phyloP scores from a whole-genome alignment of 2,329 filamentous ascomycete genomes.

The Penicillium sp. region DNA sequence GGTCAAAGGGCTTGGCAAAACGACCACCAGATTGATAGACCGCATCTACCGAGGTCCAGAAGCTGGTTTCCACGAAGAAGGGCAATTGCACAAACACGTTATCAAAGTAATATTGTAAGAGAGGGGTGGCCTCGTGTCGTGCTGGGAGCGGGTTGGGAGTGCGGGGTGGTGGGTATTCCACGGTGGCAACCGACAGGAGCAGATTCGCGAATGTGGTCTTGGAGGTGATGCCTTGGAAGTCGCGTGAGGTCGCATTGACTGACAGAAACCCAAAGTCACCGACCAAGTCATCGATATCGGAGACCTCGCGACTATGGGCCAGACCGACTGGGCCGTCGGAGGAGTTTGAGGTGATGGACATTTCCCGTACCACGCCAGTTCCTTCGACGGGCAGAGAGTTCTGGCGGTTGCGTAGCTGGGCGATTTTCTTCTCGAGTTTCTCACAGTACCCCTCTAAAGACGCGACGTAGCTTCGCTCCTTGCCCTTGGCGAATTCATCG shows the following conservation, averaged over 20 bases:
- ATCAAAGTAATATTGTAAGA: slow-evolving; percentile 81
- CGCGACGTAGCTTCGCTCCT: slow-evolving; percentile 94
- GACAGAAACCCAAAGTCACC: slow-evolving; percentile 94
- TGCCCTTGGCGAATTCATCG: slow-evolving; percentile 92
- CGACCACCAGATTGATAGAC: slow-evolving; percentile 72
- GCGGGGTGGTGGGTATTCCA: slow-evolving; percentile 68
- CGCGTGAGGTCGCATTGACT: slow-evolving; percentile 90
- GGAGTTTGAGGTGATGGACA: slow-evolving; percentile 39
- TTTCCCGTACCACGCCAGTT: slow-evolving; percentile 33
- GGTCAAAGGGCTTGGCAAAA: slow-evolving; percentile 66
- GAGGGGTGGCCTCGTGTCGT: slow-evolving; percentile 65
- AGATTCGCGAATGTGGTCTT: slow-evolving; percentile 92
- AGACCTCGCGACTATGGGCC: slow-evolving; percentile 66
- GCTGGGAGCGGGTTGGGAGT: slow-evolving; percentile 67
- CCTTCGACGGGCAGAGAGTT: slow-evolving; percentile 28
- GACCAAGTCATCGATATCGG: slow-evolving; percentile 86
- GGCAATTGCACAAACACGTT: slow-evolving; percentile 81
- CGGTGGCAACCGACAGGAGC: slow-evolving; percentile 78
- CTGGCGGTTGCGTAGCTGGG: slow-evolving; percentile 43
- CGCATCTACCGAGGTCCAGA: slow-evolving; percentile 77
- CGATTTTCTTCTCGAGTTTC: slow-evolving; percentile 76
- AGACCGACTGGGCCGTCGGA: slow-evolving; percentile 31
- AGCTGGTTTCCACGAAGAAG: slow-evolving; percentile 75
- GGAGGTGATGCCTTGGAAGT: slow-evolving; percentile 85
- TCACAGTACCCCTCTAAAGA: slow-evolving; percentile 91